A percentile compares a stretch with the other conserved stretches of the same genome.
phyloP scores from a whole-genome alignment of 176 grass and related monocot genomes.

The Carex cristatella region DNA sequence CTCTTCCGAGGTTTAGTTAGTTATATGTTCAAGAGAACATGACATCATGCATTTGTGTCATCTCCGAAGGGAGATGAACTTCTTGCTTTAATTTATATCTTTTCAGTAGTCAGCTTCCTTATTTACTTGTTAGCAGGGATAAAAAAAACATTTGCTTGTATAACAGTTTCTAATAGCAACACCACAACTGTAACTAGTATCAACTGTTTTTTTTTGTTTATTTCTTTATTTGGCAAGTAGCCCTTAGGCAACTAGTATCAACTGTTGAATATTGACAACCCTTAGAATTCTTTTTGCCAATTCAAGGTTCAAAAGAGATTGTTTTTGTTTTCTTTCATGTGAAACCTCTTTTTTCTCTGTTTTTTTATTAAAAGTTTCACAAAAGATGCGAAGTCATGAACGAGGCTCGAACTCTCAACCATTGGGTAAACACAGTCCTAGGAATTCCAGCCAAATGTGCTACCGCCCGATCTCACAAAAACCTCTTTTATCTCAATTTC shows the following conservation, averaged over 20 bases:
- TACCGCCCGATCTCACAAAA: too few relatives aligned
- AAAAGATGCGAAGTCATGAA: too few relatives aligned
- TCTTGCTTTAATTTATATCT: not conserved
- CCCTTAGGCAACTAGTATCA: not conserved
- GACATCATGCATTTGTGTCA: not conserved
- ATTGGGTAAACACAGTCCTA: too few relatives aligned
- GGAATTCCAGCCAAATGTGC: too few relatives aligned
- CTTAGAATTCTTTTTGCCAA: not conserved
- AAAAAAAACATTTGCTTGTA: not conserved
- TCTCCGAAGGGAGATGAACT: not conserved
- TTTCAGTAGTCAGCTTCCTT: not conserved
- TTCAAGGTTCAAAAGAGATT: not conserved
- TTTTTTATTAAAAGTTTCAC: too few relatives aligned
- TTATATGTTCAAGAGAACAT: not conserved
- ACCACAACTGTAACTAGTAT: not conserved
- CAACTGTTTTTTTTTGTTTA: not conserved
- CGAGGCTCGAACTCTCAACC: too few relatives aligned
- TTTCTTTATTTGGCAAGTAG: too few relatives aligned
- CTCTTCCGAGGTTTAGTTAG: not conserved
- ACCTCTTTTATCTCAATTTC: not conserved
- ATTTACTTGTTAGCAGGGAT: not conserved
- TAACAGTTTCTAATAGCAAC: not conserved
- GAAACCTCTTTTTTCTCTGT: not conserved
- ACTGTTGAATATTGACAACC: not conserved
- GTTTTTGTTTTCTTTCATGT: not conserved